Conservation (phyloP, 495 filamentous ascomycete genomes). For the Penicillium fimorum region DNA sequence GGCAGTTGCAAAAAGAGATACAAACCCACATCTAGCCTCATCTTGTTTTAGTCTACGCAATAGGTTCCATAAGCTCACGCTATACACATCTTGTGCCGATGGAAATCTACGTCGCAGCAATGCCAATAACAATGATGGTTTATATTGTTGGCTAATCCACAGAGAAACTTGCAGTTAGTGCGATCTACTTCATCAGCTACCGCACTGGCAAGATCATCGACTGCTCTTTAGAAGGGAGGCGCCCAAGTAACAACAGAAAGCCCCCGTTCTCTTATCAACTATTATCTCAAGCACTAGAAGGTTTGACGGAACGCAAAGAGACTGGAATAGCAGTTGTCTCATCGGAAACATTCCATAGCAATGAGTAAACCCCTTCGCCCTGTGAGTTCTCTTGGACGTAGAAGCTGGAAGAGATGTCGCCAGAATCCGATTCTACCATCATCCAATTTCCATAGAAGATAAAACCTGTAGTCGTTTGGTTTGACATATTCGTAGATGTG, state of each 20-base stretch:
- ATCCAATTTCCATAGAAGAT: slow-evolving; percentile 26
- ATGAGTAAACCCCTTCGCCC: slow-evolving; percentile 1
- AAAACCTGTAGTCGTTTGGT: slow-evolving; percentile 27
- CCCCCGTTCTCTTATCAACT: background rate
- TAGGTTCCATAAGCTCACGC: too few species aligned
- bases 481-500: background rate
- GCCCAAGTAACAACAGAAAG: background rate
- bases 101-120: too few species aligned
- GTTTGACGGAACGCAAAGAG: slow-evolving; percentile 1
- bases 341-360: slow-evolving; percentile 12
- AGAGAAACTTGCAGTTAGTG: too few species aligned
- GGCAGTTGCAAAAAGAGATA: too few species aligned
- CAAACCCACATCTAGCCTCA: too few species aligned
- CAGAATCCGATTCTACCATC: slow-evolving; percentile 23
- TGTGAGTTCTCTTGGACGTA: slow-evolving; percentile 21
- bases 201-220: too few species aligned
- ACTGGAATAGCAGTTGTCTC: background rate
- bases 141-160: too few species aligned
- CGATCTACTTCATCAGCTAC: too few species aligned
- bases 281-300: background rate
- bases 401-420: slow-evolving; percentile 31
- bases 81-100: too few species aligned
- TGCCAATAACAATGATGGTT: too few species aligned
- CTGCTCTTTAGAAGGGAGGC: too few species aligned
- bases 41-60: too few species aligned